Evolutionary conservation across 495 filamentous ascomycete species (phyloP), one percentile per base, ranked within the genome.

Genomic region (Penicillium cinerascens): DNA sequence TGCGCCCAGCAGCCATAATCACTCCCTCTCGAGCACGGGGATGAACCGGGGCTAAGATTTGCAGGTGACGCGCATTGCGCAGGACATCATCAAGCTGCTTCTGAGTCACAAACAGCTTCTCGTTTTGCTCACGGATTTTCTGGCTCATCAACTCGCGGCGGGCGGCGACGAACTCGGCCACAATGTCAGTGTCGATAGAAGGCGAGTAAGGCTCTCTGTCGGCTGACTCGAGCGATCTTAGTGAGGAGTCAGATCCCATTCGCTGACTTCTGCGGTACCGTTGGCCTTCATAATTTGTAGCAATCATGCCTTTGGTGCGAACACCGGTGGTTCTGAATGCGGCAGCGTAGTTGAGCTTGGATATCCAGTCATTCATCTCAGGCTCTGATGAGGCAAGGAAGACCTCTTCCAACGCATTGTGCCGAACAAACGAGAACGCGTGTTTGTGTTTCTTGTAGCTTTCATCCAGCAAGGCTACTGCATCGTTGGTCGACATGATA

Each of bases 341-440:
- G 8, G 93, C 89, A 26, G 92, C 92, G 68, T 97, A 97, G 62
- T 99, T 99, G 36, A 99, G 78, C 59, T 96, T 95, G 5, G 87
- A 89, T 21, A 99, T 73, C 93, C 93, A 99, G 61, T 99, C 93
- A 62, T 97, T 95, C 82, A 96, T 89, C 46, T 97, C 95, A 3
- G 75, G 71, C 54, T 97, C 95, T 25, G 80, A 87, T 54, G 95
- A 88, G 3, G 93, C 92, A 18, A 99, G 76, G 48, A 99, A 88
- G 11, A 88, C 85, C 64, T 99, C 93, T 63, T 97, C 92, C 16
- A 95, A 73, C 0, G 89, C 87, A 46, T 90, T 89, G 51, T 91
- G 89, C n/a, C 89, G 80, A 40, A 95, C 87, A 57, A 96, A 91
- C 5, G 91, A 77, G 64, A 99, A 95, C 0, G 95, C 90, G 66